Base-by-base conservation (phyloP, 192 early-diverging fungal genomes). In the Podila epigama region DNA sequence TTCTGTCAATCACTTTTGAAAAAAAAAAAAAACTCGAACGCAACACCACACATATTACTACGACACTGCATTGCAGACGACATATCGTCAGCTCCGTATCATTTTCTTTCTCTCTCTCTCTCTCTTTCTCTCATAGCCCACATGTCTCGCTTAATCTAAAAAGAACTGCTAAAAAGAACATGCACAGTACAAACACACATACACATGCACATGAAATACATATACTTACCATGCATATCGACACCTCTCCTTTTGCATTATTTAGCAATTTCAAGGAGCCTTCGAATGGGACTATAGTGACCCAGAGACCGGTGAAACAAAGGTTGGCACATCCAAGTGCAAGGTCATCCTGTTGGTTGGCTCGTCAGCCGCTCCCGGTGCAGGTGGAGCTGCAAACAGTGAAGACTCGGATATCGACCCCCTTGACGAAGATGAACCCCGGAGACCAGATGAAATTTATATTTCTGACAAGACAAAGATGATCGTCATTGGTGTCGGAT, bases 251-350 rank as follows among this genome's bases (percentile, higher is more conserved):
- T 28, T 54, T 54, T 33, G 1, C 16, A 20, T 32, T 32, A 31
- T 54, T 10, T 75, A 75, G 72, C 72, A 75, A 75, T 75, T 63
- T 15, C 65, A 62, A 68, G 72, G 65, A 3, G 35, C 33, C 0
- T 68, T 58, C 33, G 42, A 62, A 25, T 75, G 72, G 72, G 41
- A 54, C n/a, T 68, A 25, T 27, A 51, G 51, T 13, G 53, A 75
- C 32, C 35, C 60, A 0, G 42, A 27, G 7, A 75, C 72, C 32
- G 60, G 59, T 25, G 28, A 34, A 1, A 0, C 31, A 12, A 32
- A 22, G 4, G 42, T 15, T 7, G 64, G 65, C 16, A 39, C 44
- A 4, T 37, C 59, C 2, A 18, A 13, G 4, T 75, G 72, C 58
- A 75, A 75, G 15, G 37, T 12, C 20, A 68, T 75, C 33, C 48